Base-by-base conservation (phyloP, 805 yeast species). In the Maudiozyma bulderi region DNA sequence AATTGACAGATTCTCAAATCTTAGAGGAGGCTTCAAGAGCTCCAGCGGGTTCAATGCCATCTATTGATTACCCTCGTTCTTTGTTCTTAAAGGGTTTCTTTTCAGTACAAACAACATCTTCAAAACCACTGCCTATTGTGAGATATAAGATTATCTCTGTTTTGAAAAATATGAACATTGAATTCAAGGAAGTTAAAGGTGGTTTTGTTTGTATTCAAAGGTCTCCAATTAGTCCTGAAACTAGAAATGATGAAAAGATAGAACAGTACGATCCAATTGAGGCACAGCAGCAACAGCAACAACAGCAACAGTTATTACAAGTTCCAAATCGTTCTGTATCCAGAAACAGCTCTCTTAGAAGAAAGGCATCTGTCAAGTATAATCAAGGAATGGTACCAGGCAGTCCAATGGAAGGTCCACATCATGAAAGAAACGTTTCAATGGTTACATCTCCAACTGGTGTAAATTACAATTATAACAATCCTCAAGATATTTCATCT, bases 71-170 rank as follows among this genome's bases (percentile, higher is more conserved):
- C 62, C 95, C 96, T 52, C 84, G 84, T 68, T 90, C 95, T 1
- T 75, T 90, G 55, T 89, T 88, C 71, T 74, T 90, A 64, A 87
- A 89, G 63, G 97, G 97, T 1, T 90, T 91, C 61, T 90, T 90
- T 68, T 82, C 91, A 51, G 97, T 90, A 45, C 96, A 90, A 68
- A 86, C 95, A 1, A 90, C 98, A 0, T 88, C 96, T 2, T 86
- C 96, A 4, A 88, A 88, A 59, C 93, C 96, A 15, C 73, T 91
- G 49, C 90, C 95, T 10, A 85, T 86, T 53, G 89, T 90, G 50
- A 78, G 97, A 48, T 81, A 85, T 60, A 90, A 86, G 62, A 81
- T 90, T 40, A 85, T 90, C 31, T 76, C 80, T 20, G 91, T 85
- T 1, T 74, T 90, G 62, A 81, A 80, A 15, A 80, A 80, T 53